Percentiles rank a stretch among this genome's conserved stretches.
Conservation (phyloP, 2,329 filamentous ascomycete species). For the Pezicula neosporulosa region DNA sequence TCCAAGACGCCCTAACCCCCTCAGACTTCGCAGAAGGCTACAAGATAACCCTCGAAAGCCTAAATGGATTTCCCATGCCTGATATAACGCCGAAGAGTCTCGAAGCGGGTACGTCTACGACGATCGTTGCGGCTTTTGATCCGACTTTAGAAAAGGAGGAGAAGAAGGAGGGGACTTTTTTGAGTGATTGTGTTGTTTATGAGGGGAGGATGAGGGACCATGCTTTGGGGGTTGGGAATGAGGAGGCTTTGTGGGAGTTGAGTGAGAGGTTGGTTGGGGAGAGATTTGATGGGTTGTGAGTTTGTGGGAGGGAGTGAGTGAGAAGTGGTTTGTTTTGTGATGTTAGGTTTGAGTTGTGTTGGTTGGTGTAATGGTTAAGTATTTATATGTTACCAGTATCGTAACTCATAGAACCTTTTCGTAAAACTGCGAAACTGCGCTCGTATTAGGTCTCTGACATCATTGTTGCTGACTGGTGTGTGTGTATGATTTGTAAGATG, state of each 20-base stretch:
- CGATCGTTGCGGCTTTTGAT: not conserved
- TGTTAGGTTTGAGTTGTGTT: too few relatives aligned
- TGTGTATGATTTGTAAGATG: too few relatives aligned
- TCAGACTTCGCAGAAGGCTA: slow-evolving; percentile 5
- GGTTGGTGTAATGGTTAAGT: too few relatives aligned
- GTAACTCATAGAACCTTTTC: too few relatives aligned
- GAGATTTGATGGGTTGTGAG: slow-evolving; percentile 1
- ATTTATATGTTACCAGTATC: too few relatives aligned
- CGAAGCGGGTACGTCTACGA: not conserved
- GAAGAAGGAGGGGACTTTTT: slow-evolving; percentile 1
- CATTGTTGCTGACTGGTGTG: too few relatives aligned
- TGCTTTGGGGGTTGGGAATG: slow-evolving; percentile 3
- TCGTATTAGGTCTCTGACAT: too few relatives aligned
- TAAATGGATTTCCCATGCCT: not conserved
- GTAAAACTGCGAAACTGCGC: too few relatives aligned
- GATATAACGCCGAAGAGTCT: not conserved
- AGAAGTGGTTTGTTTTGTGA: too few relatives aligned
- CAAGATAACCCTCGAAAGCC: not conserved
- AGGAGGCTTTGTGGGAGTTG: slow-evolving; percentile 7
- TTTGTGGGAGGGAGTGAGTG: too few relatives aligned
- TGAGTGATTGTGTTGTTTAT: slow-evolving; percentile 7
- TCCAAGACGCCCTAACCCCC: slow-evolving; percentile 9
- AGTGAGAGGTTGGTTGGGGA: slow-evolving; percentile 11
- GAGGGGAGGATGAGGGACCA: not conserved
- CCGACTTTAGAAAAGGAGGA: not conserved